Percentiles rank a stretch among this genome's conserved stretches.
Conservation (phyloP, 2,329 filamentous ascomycete species). For the Colletotrichum agaves region DNA sequence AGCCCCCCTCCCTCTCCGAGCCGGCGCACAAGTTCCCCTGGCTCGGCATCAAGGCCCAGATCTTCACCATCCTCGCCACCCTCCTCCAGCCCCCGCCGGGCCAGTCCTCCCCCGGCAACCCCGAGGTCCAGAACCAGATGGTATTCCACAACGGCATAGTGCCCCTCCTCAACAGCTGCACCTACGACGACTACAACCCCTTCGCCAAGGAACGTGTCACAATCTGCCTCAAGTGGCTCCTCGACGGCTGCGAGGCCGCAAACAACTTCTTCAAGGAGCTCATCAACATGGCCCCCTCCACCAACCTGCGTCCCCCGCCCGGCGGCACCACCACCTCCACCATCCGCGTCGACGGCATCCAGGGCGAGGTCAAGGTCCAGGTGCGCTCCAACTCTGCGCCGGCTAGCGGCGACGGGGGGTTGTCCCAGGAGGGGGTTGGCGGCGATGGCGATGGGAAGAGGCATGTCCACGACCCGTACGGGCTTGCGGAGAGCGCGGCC, state of each 20-base stretch:
- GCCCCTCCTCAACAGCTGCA: constrained; percentile 87
- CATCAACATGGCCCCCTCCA: constrained; percentile 56
- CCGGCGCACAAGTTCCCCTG: constrained; percentile 72
- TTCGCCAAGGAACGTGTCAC: constrained; percentile 94
- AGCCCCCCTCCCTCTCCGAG: constrained; percentile 66
- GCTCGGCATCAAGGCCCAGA: constrained; percentile 87
- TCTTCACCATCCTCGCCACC: constrained; percentile 88
- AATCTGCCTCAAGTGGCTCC: constrained; percentile 85
- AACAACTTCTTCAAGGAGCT: constrained; percentile 77
- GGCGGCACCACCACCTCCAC: constrained; percentile 53
- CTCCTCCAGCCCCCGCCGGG: constrained; percentile 84
- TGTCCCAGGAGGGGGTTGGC: constrained; percentile 21
- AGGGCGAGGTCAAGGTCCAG: constrained; percentile 66
- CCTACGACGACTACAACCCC: constrained; percentile 92
- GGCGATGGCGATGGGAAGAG: constrained; percentile 32
- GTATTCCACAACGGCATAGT: constrained; percentile 87
- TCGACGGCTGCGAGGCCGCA: constrained; percentile 79
- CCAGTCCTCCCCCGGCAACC: constrained; percentile 70
- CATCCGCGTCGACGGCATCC: constrained; percentile 65
- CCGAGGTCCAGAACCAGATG: constrained; percentile 88
- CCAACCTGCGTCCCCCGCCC: constrained; percentile 49
- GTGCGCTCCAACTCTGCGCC: constrained; percentile 49
- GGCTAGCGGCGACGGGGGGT: constrained; percentile 26
- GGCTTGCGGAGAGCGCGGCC: constrained; percentile 57
- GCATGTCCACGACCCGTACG: constrained; percentile 43